Evolutionary conservation across 768 basidiomycete genomes (phyloP), one percentile per base, ranked within the genome.

Genomic region (Termitomyces titanicus): DNA sequence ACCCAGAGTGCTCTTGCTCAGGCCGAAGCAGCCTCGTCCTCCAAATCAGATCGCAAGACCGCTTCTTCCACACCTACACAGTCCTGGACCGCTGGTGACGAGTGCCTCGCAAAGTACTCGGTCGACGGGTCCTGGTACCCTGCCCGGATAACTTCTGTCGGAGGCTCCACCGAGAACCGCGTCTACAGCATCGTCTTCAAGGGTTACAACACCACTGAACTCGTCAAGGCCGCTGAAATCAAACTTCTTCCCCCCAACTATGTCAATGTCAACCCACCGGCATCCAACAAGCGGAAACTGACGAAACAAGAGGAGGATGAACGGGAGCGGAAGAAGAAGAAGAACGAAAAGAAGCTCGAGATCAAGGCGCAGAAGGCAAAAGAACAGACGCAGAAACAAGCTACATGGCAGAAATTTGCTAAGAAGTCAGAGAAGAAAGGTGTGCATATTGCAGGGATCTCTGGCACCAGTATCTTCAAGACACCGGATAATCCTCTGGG

Each of bases 391-490:
- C 77, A 76, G 59, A 92, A 93, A 72, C 92, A 94, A 73, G 83
- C 82, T 55, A 85, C 85, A 43, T 96, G 93, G 93, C 92, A 94
- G 74, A 92, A 92, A 74, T 96, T 96, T 75, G 86, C 93, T 20
- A 96, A 94, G 77, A 96, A 96, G 74, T 83, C 86, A 27, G 90
- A 93, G 70, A 93, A 88, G 80, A 95, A 95, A 71, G 93, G 93
- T 9, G 84, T 93, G 31, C 85, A 89, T 68, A 94, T 95, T 55
- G 93, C 93, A 27, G 93, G 93, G 24, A 81, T 92, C 33, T 73
- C 88, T 29, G 94, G 94, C 25, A 93, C 88, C 59, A 94, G 91
- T 64, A 94, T 94, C 60, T 95, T 95, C 79, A 92, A 93, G 74
- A 95, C 92, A 4, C 94, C 94, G 12, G 93, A 94, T 61, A 94